phyloP scores from a whole-genome alignment of 2,329 filamentous ascomycete species.

The Fusarium buxicola region DNA sequence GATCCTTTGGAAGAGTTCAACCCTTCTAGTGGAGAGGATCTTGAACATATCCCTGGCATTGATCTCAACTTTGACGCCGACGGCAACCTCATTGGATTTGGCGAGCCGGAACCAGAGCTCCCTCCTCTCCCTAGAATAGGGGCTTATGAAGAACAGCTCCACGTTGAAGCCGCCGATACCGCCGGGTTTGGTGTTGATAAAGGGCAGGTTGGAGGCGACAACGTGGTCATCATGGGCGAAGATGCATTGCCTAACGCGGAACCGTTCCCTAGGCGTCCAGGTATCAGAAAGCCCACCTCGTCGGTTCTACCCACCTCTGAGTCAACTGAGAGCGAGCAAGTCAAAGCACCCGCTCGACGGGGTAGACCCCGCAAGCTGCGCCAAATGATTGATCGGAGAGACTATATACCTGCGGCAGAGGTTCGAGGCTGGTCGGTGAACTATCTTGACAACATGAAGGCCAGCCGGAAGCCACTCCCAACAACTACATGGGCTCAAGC shows the following conservation, averaged over 20 bases:
- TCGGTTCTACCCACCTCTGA: constrained; percentile 37
- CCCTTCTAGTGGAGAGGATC: constrained; percentile 55
- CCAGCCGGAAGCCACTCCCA: constrained; percentile 42
- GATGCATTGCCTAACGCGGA: constrained; percentile 54
- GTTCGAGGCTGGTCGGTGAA: constrained; percentile 56
- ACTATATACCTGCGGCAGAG: constrained; percentile 51
- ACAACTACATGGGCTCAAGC: constrained; percentile 51
- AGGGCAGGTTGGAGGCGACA: constrained; percentile 45
- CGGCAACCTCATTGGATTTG: constrained; percentile 60
- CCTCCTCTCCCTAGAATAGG: constrained; percentile 52
- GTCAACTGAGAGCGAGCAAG: constrained; percentile 36
- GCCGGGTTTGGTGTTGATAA: constrained; percentile 16
- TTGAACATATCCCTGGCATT: constrained; percentile 54
- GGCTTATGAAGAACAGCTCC: constrained; percentile 21
- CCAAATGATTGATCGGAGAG: constrained; percentile 48
- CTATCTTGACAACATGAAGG: constrained; percentile 68
- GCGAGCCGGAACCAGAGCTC: constrained; percentile 56
- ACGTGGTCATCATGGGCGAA: constrained; percentile 54
- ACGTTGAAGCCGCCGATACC: constrained; percentile 21
- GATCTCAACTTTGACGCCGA: constrained; percentile 63
- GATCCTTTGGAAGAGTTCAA: constrained; percentile 44
- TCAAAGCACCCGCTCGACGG: constrained; percentile 36
- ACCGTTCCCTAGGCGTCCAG: constrained; percentile 47
- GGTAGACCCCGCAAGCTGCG: constrained; percentile 44
- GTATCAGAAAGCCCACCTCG: constrained; percentile 25